Conservation (phyloP, 352 stramenopile genomes). For the Globisporangium alternatum region DNA sequence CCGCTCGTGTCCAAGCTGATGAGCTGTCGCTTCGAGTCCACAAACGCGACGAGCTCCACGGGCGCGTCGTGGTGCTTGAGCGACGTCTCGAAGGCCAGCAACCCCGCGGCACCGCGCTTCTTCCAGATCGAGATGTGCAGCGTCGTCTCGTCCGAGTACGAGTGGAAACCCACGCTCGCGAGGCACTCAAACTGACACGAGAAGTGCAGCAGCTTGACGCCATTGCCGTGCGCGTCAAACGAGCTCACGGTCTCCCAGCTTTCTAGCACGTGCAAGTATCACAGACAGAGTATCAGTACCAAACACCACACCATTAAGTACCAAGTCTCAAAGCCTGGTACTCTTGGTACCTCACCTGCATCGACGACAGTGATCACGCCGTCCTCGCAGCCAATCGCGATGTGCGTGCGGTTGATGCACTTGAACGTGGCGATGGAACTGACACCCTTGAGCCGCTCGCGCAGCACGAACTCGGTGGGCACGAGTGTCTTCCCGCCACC, state of each 20-base stretch:
- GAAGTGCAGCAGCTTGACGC: slow-evolving; percentile 48
- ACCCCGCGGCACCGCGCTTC: slow-evolving; percentile 27
- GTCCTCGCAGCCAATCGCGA: slow-evolving; percentile 51
- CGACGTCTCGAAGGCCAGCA: slow-evolving; percentile 29
- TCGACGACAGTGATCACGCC: slow-evolving; percentile 55
- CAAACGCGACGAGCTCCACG: slow-evolving; percentile 42
- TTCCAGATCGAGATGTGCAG: slow-evolving; percentile 55
- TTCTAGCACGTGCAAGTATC: slow-evolving; percentile 20
- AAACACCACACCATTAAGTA: background rate
- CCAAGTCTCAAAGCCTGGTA: background rate
- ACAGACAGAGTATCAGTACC: background rate
- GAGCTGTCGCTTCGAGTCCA: slow-evolving; percentile 60
- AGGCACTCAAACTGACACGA: slow-evolving; percentile 49
- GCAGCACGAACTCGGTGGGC: slow-evolving; percentile 18
- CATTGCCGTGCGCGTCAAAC: slow-evolving; percentile 56
- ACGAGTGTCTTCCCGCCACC: slow-evolving; percentile 19
- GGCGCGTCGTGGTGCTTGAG: slow-evolving; percentile 36
- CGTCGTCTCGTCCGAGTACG: slow-evolving; percentile 67
- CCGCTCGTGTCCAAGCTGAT: slow-evolving; percentile 47
- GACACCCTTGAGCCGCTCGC: slow-evolving; percentile 53
- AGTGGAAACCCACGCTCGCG: slow-evolving; percentile 54
- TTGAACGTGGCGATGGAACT: slow-evolving; percentile 41
- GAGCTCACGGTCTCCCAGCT: slow-evolving; percentile 36
- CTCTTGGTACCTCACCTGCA: slow-evolving; percentile 12
- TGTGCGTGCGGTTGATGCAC: slow-evolving; percentile 49